A percentile compares a stretch with the other conserved stretches of the same genome.
Conservation (phyloP, 495 filamentous ascomycete genomes). For the Oidiodendron maius region DNA sequence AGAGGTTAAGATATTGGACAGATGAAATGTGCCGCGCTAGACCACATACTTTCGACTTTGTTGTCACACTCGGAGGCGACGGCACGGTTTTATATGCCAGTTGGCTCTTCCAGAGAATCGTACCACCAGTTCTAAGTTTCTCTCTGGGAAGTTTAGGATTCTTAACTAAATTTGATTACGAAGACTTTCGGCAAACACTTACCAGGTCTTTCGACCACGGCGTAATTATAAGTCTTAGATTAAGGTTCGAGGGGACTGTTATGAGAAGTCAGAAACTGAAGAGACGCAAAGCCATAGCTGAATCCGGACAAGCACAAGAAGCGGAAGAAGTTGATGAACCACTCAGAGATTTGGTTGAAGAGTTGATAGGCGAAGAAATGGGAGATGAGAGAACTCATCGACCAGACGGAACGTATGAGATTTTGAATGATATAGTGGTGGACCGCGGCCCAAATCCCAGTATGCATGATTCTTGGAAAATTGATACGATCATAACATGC, state of each 20-base stretch:
- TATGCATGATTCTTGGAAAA: constrained; percentile 12
- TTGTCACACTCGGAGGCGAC: constrained; percentile 91
- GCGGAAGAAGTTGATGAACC: constrained; percentile 26
- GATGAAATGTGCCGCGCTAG: constrained; percentile 66
- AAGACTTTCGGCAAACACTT: constrained; percentile 62
- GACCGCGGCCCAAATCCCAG: constrained; percentile 82
- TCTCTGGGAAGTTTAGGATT: constrained; percentile 89
- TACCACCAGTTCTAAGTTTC: constrained; percentile 90
- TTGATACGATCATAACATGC: too few relatives aligned
- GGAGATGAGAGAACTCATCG: constrained; percentile 76
- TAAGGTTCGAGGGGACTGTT: constrained; percentile 91
- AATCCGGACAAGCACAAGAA: constrained; percentile 5
- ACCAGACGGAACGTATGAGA: constrained; percentile 76
- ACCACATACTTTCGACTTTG: constrained; percentile 89
- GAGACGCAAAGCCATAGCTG: constrained; percentile 1
- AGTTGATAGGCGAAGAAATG: constrained; percentile 77
- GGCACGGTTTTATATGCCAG: constrained; percentile 92
- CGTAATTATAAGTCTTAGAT: constrained; percentile 77
- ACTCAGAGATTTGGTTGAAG: constrained; percentile 73
- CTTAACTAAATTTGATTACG: constrained; percentile 92
- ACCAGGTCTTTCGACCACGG: constrained; percentile 72
- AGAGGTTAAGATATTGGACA: constrained; percentile 74
- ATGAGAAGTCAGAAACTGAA: constrained; percentile 68
- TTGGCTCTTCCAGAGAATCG: constrained; percentile 96
- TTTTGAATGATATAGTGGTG: constrained; percentile 88